A percentile compares a stretch with the other conserved stretches of the same genome.
phyloP scores from a whole-genome alignment of 768 basidiomycete genomes.

The Hygrophoropsis aurantiaca region DNA sequence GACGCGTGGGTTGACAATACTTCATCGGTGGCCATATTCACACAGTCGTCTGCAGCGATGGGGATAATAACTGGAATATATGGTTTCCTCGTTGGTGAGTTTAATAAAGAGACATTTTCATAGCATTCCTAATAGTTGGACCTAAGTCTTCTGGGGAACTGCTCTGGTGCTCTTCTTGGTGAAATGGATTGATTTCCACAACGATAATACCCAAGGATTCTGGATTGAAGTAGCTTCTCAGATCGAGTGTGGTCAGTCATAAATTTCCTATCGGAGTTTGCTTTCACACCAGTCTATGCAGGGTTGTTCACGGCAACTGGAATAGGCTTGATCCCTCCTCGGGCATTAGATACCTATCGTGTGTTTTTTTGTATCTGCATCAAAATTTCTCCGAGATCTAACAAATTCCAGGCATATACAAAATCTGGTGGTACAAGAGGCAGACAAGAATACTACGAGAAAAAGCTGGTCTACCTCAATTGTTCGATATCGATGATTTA shows the following conservation, averaged over 20 bases:
- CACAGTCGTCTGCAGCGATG: conserved; percentile 45
- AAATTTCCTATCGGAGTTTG: neutral
- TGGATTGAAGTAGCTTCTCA: conserved; percentile 84
- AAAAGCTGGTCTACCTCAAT: conserved; percentile 62
- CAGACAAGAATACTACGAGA: conserved; percentile 56
- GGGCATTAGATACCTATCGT: conserved; percentile 77
- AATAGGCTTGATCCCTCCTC: conserved; percentile 75
- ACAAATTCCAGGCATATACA: conserved; percentile 52
- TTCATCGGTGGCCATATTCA: neutral
- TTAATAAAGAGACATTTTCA: neutral
- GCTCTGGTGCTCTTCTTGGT: conserved; percentile 75
- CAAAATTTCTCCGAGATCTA: neutral
- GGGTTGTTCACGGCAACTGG: conserved; percentile 81
- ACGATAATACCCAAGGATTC: conserved; percentile 66
- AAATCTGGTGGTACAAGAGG: conserved; percentile 75
- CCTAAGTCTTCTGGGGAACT: conserved; percentile 79
- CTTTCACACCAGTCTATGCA: conserved; percentile 19
- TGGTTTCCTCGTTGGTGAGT: conserved; percentile 68
- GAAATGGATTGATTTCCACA: conserved; percentile 70
- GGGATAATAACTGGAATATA: conserved; percentile 72
- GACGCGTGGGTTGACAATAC: conserved; percentile 57
- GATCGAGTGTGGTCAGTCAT: conserved; percentile 63
- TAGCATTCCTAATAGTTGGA: neutral
- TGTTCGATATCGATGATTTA: conserved; percentile 75
- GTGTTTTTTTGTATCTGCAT: conserved; percentile 15